Evolutionary conservation across 1,284 basidiomycete genomes (phyloP), one percentile per base, ranked within the genome.

Genomic region (Amylostereum chailletii): DNA sequence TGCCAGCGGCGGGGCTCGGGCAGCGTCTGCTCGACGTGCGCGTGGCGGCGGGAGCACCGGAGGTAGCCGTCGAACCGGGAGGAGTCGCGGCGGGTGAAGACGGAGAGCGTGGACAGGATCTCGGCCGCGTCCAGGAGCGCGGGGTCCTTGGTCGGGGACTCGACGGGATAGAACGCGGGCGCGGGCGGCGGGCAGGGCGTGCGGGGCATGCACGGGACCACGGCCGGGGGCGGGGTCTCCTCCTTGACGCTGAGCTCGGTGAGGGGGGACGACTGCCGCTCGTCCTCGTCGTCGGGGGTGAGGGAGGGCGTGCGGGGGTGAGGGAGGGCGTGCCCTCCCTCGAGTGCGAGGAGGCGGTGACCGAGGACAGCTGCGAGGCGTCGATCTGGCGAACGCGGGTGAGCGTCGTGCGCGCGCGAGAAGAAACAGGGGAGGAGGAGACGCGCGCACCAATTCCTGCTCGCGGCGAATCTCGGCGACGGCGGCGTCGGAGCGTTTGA

Each of bases 231-330:
- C n/a, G 54, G 34, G 10, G 50, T 50, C 43, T 51, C 47, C 36
- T 52, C 50, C 41, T 46, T 47, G 51, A 46, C 26, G 10, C 36
- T 40, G 43, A 8, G 42, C 31, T 37, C 44, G 45, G 40, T 38
- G 2, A 48, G 42, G 37, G 47, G 32, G 32, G 45, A 48, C 10
- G 42, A 29, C 42, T 47, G 44, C 7, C 47, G 45, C 6, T 19
- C 58, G 51, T 54, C 64, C 54, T 71, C 70, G 31, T 67, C 61
- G 49, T 72, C 68, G 19, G 67, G 62, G 0, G 68, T 71, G 39
- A 69, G 57, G 31, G 27, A 34, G 47, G 6, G 39, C 39, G 37
- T 47, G 40, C 36, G 19, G 67, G 62, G 0, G 68, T 71, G 39
- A 69, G 57, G 31, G 27, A 34, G 47, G 6, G 39, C 39, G 37